These are phyloP conservation scores for Pseudisothecium myosuroides DNA, from an alignment of 225 moss, liverwort and hornwort species.

Conservation along the genomic window DNA sequence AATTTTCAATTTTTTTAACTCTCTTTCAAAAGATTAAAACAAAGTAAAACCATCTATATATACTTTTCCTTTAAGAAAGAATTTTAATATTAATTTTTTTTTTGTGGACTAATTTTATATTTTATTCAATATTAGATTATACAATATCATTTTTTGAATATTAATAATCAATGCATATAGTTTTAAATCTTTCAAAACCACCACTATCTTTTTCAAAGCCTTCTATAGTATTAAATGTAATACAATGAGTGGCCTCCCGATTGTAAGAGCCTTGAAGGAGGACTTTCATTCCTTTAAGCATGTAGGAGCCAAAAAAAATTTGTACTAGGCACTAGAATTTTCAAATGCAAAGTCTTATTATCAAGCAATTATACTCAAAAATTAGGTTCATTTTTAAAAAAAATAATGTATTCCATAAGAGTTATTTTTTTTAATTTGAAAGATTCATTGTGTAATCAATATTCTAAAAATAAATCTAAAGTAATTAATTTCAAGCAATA, in stretches of 20 bases:
- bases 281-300: not conserved
- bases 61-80: accelerated
- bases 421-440: not conserved
- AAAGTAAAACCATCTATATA: not conserved
- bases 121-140: no score
- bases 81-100: not conserved
- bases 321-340: accelerated
- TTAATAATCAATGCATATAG: no score
- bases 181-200: not conserved
- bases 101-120: no score
- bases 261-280: not conserved
- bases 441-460: not conserved
- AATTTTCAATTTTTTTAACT: no score
- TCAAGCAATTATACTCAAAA: accelerated
- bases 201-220: not conserved
- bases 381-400: accelerated
- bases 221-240: not conserved
- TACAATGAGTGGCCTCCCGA: accelerated
- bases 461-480: no score
- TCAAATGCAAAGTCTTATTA: not conserved
- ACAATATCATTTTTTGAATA: not conserved
- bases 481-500: not conserved
- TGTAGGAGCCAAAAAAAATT: accelerated
- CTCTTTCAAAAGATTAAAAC: not conserved
- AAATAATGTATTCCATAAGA: accelerated